These are phyloP conservation scores for Trypanosoma lewisi DNA, from an alignment of 208 protist species.

Conservation along the genomic window DNA sequence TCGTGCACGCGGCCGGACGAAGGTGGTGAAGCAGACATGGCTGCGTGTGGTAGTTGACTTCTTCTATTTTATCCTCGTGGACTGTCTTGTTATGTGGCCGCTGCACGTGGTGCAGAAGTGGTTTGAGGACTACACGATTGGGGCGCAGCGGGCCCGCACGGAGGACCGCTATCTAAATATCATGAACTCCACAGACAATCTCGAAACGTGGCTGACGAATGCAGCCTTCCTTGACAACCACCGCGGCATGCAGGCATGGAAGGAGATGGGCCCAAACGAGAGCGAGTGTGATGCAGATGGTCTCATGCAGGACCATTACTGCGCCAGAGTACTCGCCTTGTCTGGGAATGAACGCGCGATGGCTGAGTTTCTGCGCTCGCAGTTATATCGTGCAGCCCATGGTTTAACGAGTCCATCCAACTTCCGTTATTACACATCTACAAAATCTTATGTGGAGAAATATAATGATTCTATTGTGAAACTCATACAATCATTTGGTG, in stretches of 20 bases:
- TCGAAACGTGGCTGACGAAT: constrained; percentile 36
- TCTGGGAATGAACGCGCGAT: constrained; percentile 29
- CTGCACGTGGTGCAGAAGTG: constrained; percentile 15
- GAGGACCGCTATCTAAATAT: constrained; percentile 44
- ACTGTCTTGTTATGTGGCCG: constrained; percentile 12
- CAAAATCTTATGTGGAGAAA: constrained; percentile 46
- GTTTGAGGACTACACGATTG: constrained; percentile 30
- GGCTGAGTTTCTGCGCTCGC: constrained; percentile 36
- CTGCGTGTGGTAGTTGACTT: background rate
- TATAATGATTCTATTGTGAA: constrained; percentile 35
- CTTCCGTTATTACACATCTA: constrained; percentile 46
- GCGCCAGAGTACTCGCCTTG: constrained; percentile 27
- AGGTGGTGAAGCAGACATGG: background rate
- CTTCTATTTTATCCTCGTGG: constrained; percentile 17
- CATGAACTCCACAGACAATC: constrained; percentile 54
- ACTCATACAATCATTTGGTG: constrained; percentile 39
- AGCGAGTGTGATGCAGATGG: constrained; percentile 33
- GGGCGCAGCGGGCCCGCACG: constrained; percentile 37
- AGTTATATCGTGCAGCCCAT: constrained; percentile 48
- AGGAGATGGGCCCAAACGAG: constrained; percentile 24
- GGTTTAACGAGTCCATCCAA: constrained; percentile 45
- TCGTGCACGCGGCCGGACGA: too few relatives aligned
- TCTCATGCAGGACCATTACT: constrained; percentile 34
- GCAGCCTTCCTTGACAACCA: constrained; percentile 39
- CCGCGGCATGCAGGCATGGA: constrained; percentile 43